Evolutionary conservation across 768 basidiomycete species (phyloP), one percentile per base, ranked within the genome.

Genomic region (Collybiopsis luxurians): DNA sequence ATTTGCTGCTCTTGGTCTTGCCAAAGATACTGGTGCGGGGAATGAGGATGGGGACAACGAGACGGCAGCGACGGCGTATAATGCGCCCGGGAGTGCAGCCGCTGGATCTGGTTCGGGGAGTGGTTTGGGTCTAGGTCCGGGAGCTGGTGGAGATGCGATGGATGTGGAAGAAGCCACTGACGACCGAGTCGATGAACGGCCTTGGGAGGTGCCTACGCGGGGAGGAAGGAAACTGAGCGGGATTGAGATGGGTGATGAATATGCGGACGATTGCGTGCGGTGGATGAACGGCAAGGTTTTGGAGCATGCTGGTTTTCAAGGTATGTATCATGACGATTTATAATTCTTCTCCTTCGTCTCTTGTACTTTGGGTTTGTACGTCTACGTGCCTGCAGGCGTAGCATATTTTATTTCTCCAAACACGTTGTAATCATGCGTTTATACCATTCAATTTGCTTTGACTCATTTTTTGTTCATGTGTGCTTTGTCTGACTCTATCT

Each of bases 251-350:
- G 89, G 86, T 1, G 79, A 79, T 57, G 71, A 76, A 56, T 84
- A 78, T 57, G 85, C 87, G 7, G 70, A 73, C 43, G 79, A 84
- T 55, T 95, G 87, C 72, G 65, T 88, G 64, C 75, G 78, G 61
- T 92, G 86, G 90, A 82, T 84, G 79, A 76, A 81, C 23, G 73
- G 74, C 53, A 93, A 91, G 73, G 78, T 96, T 50, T 65, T 97
- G 63, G 93, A 96, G 63, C 95, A 97, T 75, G 79, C 81, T 47
- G 95, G 95, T 2, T 97, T 97, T 65, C 95, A 97, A 78, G 92
- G 94, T 89, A 56, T 56, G 85, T 71, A 56, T 15, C 42, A 30
- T 34, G 11, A 21, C 15, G 6, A 17, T 42, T 42, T 21, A 4
- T 42, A 42, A 6, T 4, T 52, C 19, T 6, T 46, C 11, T 42